Evolutionary conservation across 2,329 filamentous ascomycete genomes (phyloP), one percentile per base, ranked within the genome.

Genomic region (Alternaria sp.): DNA sequence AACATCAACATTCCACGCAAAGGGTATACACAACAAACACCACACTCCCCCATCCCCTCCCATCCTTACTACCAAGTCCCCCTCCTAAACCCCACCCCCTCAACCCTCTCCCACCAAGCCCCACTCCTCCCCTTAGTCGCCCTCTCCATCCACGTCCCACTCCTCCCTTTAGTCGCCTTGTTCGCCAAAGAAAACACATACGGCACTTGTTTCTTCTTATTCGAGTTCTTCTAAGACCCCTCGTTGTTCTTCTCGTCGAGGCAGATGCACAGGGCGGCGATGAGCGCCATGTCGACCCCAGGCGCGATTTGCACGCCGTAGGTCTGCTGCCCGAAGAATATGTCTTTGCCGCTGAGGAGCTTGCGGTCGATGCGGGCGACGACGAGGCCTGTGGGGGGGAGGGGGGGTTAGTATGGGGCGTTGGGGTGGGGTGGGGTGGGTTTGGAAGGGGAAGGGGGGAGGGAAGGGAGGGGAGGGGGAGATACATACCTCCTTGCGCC

Each of bases 211-310:
- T 43, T 26, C 23, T 36, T 44, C 32, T 43, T 21, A 4, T 21
- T 44, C 30, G 49, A 28, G 32, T 28, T 44, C 15, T 19, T 28
- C 52, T 54, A 54, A 1, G 36, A 40, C 11, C 17, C 26, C 23
- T 72, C 69, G 15, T 71, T 71, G 13, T 73, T 70, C 65, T 73
- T 71, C 83, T 91, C 89, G 67, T 92, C 90, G 63, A 92, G 80
- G 64, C 86, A 88, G 56, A 92, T 88, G 73, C 89, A 91, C 71
- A 92, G 81, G 11, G 89, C 90, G 0, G 84, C 87, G 67, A 92
- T 86, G 50, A 92, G 72, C 5, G 88, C 86, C 78, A 90, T 84
- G 71, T 93, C 90, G 7, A 91, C 87, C 15, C 86, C 86, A 0
- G 89, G 88, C 1, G 89, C 89, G 6, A 92, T 84, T 1, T 83